phyloP scores from a whole-genome alignment of 2,329 filamentous ascomycete species.

The Penicillium italicum region DNA sequence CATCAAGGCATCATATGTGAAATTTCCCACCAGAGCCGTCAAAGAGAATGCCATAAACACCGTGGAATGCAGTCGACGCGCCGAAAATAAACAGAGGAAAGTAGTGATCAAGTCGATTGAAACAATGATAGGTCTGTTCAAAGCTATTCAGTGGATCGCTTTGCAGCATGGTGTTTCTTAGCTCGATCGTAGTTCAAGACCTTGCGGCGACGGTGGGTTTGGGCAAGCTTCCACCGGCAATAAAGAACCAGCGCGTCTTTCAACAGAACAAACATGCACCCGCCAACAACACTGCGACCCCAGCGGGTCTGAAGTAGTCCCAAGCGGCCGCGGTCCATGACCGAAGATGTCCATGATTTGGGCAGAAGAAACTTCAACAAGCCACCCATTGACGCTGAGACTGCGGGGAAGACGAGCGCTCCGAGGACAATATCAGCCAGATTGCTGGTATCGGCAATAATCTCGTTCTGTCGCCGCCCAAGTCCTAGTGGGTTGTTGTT shows the following conservation, averaged over 20 bases:
- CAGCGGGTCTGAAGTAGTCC: slow-evolving; percentile 78
- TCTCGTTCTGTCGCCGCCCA: slow-evolving; percentile 44
- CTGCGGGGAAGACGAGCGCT: slow-evolving; percentile 73
- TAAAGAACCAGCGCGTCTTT: slow-evolving; percentile 66
- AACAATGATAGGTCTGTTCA: background rate
- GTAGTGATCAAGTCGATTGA: background rate
- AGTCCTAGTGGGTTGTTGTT: slow-evolving; percentile 30
- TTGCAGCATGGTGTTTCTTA: slow-evolving; percentile 34
- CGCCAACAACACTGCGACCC: slow-evolving; percentile 84
- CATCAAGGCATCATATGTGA: slow-evolving; percentile 17
- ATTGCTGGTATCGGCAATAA: slow-evolving; percentile 53
- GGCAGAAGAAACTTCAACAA: slow-evolving; percentile 67
- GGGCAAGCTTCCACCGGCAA: slow-evolving; percentile 49
- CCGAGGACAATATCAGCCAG: slow-evolving; percentile 61
- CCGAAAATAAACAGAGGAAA: slow-evolving; percentile 3
- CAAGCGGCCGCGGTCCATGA: slow-evolving; percentile 46
- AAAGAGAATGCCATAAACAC: slow-evolving; percentile 16
- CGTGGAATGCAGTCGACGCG: slow-evolving; percentile 17
- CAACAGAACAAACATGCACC: slow-evolving; percentile 80
- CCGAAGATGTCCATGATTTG: slow-evolving; percentile 55
- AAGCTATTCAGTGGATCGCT: slow-evolving; percentile 12
- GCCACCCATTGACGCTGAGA: slow-evolving; percentile 76
- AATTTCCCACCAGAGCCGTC: slow-evolving; percentile 7
- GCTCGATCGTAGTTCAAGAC: slow-evolving; percentile 47
- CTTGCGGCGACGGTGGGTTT: slow-evolving; percentile 46